phyloP scores from a whole-genome alignment of 2,329 filamentous ascomycete genomes.

The Biscogniauxia sp. region DNA sequence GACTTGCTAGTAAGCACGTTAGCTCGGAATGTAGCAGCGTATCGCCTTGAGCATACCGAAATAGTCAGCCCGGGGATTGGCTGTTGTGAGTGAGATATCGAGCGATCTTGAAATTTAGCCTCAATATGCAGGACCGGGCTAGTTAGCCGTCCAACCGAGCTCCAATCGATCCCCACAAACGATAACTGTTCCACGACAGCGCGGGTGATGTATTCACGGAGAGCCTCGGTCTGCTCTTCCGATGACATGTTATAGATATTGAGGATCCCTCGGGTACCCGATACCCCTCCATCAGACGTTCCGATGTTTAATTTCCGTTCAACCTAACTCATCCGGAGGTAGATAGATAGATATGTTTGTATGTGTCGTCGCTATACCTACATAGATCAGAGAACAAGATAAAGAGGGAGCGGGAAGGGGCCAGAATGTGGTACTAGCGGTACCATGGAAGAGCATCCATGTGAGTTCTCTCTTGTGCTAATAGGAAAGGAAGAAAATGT shows the following conservation, averaged over 20 bases:
- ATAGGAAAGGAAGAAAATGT: too few species aligned
- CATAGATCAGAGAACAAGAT: too few species aligned
- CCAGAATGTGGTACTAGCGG: too few species aligned
- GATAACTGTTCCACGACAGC: constrained; percentile 16
- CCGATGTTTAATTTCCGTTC: too few species aligned
- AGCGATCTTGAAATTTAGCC: constrained; percentile 15
- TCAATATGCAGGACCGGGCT: constrained; percentile 18
- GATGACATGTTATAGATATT: constrained; percentile 8
- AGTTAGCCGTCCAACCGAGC: constrained; percentile 8
- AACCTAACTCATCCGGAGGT: too few species aligned
- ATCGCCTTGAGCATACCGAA: constrained; percentile 12
- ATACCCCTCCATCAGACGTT: too few species aligned
- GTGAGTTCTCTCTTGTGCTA: too few species aligned
- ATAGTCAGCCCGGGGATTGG: constrained; percentile 10
- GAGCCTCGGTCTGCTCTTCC: constrained; percentile 9
- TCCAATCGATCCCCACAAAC: constrained; percentile 18
- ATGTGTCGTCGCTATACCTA: too few species aligned
- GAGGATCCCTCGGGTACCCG: neutral
- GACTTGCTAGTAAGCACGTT: constrained; percentile 7
- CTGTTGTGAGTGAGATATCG: neutral
- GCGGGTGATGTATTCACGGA: constrained; percentile 16
- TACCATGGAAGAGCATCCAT: too few species aligned
- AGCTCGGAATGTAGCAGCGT: neutral
- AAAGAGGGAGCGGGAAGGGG: too few species aligned
- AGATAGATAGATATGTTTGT: too few species aligned